Evolutionary conservation across 495 filamentous ascomycete genomes (phyloP), one percentile per base, ranked within the genome.

Genomic region (Aspergillus leporis): DNA sequence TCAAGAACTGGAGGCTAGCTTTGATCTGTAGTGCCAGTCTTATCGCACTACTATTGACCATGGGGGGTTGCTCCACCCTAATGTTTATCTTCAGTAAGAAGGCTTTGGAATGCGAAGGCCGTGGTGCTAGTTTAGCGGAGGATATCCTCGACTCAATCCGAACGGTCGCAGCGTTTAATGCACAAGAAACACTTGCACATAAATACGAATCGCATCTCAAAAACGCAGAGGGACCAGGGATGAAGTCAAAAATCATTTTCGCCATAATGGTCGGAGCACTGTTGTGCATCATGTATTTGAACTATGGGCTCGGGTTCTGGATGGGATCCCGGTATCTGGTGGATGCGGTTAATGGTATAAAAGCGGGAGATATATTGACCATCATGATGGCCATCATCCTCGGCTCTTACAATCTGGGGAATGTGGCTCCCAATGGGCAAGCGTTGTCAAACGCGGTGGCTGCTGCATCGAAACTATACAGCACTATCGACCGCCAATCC

Each of bases 281-380:
- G 84, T 90, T 97, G 73, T 74, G 81, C 55, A 75, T 92, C 57
- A 82, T 98, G 57, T 96, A 92, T 66, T 72, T 94, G 34, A 94
- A 93, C 73, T 97, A 96, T 65, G 90, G 87, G n/a, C 82, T 98
- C 45, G 87, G 92, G 30, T 97, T 97, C 78, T 98, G 94, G 94
- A 89, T 92, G 79, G 94, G 94, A 6, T 90, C 87, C 53, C 79
- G 83, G 38, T 97, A 86, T 69, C 66, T 96, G 8, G 87, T 92
- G 0, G 66, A 81, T 2, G 86, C 85, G 3, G 78, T 86, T 7
- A 38, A 34, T n/a, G 34, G 51, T n/a, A 76, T 89, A 32, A 64
- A 70, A 32, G 71, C 83, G 3, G 77, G 75, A 34, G 66, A 77
- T 57, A 61, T 78, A 66, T 70, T 97, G 34, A 98, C 87, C 6